A percentile compares a stretch with the other conserved stretches of the same genome.
These are phyloP conservation scores for Suhomyces faveliae DNA, from an alignment of 805 yeast species.

Conservation along the genomic window DNA sequence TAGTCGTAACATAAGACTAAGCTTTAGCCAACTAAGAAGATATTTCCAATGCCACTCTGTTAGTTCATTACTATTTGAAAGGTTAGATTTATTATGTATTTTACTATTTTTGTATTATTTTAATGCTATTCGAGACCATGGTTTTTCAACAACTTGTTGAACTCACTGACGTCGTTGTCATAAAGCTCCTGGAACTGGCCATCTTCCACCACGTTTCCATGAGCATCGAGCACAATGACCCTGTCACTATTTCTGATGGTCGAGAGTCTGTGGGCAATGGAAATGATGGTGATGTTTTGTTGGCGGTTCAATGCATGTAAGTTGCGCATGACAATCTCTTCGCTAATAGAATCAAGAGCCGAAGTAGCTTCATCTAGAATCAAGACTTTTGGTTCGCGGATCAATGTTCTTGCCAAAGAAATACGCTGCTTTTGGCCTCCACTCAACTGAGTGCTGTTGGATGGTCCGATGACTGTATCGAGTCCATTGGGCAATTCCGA, in stretches of 20 bases:
- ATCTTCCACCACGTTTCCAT: slow-evolving; percentile 66
- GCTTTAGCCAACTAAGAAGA: too few species aligned
- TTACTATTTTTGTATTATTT: neutral
- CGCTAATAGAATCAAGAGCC: slow-evolving; percentile 87
- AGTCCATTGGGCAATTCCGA: slow-evolving; percentile 75
- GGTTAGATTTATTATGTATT: neutral
- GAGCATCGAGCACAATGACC: slow-evolving; percentile 62
- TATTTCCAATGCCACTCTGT: too few species aligned
- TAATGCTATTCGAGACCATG: slow-evolving; percentile 9
- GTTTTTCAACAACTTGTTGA: slow-evolving; percentile 36
- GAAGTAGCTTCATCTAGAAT: slow-evolving; percentile 94
- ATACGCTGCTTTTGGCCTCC: slow-evolving; percentile 96
- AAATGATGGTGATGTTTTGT: slow-evolving; percentile 67
- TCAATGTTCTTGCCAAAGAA: slow-evolving; percentile 84
- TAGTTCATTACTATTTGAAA: too few species aligned
- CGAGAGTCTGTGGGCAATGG: slow-evolving; percentile 88
- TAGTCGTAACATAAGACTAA: too few species aligned
- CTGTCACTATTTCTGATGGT: slow-evolving; percentile 83
- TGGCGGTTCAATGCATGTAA: slow-evolving; percentile 52
- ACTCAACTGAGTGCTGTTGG: slow-evolving; percentile 68
- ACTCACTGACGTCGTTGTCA: slow-evolving; percentile 28
- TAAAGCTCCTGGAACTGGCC: slow-evolving; percentile 35
- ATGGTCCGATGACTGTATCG: slow-evolving; percentile 79
- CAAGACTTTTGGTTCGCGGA: slow-evolving; percentile 75
- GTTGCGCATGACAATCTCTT: slow-evolving; percentile 78